Conservation (phyloP, 1,284 basidiomycete genomes). For the Ganoderma lucidum region DNA sequence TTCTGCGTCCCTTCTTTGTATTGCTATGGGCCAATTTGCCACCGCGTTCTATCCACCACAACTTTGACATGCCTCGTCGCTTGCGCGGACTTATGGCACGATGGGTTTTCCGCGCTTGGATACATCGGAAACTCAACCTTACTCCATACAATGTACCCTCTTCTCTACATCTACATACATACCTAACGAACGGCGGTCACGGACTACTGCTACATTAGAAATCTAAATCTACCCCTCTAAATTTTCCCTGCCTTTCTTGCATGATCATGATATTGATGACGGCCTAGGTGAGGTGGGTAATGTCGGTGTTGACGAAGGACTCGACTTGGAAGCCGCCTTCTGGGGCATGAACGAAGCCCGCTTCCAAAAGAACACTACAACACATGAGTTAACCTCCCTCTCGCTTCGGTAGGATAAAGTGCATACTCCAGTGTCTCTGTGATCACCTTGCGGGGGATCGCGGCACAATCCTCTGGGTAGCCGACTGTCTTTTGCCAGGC, state of each 20-base stretch:
- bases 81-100: neutral
- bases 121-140: neutral
- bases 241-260: neutral
- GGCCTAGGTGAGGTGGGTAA: constrained; percentile 52
- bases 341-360: constrained; percentile 74
- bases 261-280: no score
- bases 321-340: constrained; percentile 64
- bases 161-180: neutral
- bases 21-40: constrained; percentile 3
- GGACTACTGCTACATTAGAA: constrained; percentile 3
- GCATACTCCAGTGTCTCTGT: constrained; percentile 74
- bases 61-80: neutral
- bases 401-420: neutral
- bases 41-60: neutral
- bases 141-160: neutral
- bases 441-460: constrained; percentile 71
- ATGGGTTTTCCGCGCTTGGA: neutral
- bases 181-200: neutral
- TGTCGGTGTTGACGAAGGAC: constrained; percentile 67
- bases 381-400: neutral
- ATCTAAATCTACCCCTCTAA: neutral
- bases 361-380: constrained; percentile 72
- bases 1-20: neutral
- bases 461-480: constrained; percentile 74
- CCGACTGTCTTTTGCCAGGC: constrained; percentile 85